These are phyloP conservation scores for Arabis alpina DNA, from an alignment of 345 rosid genomes.

Conservation along the genomic window DNA sequence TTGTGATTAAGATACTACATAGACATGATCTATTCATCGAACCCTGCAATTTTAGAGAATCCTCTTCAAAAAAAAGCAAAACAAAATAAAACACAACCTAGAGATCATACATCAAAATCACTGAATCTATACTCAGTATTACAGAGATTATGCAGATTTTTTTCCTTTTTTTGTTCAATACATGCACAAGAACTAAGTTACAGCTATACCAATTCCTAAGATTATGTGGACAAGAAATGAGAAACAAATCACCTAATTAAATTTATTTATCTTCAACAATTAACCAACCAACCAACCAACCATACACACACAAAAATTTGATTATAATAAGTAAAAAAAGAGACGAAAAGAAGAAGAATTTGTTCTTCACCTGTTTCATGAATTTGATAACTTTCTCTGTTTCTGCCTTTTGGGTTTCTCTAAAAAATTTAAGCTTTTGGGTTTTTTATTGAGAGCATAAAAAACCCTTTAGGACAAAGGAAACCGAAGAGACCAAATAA, in stretches of 20 bases:
- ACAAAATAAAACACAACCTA: constrained; percentile 3
- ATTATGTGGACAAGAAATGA: constrained; percentile 16
- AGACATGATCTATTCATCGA: constrained; percentile 62
- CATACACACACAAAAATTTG: not conserved
- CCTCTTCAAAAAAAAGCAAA: not conserved
- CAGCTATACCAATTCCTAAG: not conserved
- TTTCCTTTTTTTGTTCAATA: not conserved
- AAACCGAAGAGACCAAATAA: constrained; percentile 36
- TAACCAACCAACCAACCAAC: not conserved
- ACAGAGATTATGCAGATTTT: not conserved
- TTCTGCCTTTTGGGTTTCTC: constrained; percentile 23
- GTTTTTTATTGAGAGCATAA: too few relatives aligned
- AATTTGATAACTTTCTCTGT: constrained; percentile 10
- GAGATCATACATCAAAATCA: not conserved
- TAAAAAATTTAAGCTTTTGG: constrained; percentile 12
- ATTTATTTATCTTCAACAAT: not conserved
- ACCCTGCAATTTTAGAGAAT: constrained; percentile 40
- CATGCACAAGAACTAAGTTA: not conserved
- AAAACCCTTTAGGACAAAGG: constrained; percentile 22
- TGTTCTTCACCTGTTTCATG: constrained; percentile 39
- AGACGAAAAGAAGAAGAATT: not conserved
- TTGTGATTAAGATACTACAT: constrained; percentile 51
- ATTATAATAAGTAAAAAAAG: not conserved
- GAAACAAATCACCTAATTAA: not conserved
- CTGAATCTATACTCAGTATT: not conserved